A percentile compares a stretch with the other conserved stretches of the same genome.
Conservation (phyloP, 2,329 filamentous ascomycete genomes). For the Tothia fuscella region DNA sequence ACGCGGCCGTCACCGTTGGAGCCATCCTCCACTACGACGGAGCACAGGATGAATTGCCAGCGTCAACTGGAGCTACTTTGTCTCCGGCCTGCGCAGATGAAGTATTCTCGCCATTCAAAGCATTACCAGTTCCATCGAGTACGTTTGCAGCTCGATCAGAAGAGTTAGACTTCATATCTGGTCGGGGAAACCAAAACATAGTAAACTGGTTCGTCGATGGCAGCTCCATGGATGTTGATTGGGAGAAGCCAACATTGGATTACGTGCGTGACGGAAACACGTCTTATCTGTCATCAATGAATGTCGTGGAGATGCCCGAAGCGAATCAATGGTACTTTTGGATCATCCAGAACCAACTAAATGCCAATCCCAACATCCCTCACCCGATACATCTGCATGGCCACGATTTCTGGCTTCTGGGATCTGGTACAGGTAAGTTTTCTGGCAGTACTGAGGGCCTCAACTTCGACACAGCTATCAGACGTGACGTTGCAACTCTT, state of each 20-base stretch:
- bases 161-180: too few relatives aligned
- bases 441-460: neutral
- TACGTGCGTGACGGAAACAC: constrained; percentile 32
- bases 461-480: constrained; percentile 8
- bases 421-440: constrained; percentile 6
- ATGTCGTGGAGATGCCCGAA: constrained; percentile 15
- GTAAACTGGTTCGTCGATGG: constrained; percentile 14
- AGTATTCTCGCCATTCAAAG: neutral
- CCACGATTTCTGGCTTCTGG: constrained; percentile 11
- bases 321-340: constrained; percentile 9
- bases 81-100: constrained; percentile 5
- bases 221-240: constrained; percentile 7
- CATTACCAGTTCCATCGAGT: constrained; percentile 1
- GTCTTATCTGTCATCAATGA: constrained; percentile 25
- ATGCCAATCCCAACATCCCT: neutral
- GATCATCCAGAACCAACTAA: neutral
- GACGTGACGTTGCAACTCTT: constrained; percentile 8
- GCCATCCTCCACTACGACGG: constrained; percentile 7
- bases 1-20: constrained; percentile 18
- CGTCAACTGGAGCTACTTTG: neutral
- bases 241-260: constrained; percentile 20
- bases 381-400: constrained; percentile 12
- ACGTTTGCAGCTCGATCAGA: neutral
- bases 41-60: neutral
- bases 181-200: constrained; percentile 12